These are phyloP conservation scores for Leccinum solheimii DNA, from an alignment of 1,284 basidiomycete species.

Conservation along the genomic window DNA sequence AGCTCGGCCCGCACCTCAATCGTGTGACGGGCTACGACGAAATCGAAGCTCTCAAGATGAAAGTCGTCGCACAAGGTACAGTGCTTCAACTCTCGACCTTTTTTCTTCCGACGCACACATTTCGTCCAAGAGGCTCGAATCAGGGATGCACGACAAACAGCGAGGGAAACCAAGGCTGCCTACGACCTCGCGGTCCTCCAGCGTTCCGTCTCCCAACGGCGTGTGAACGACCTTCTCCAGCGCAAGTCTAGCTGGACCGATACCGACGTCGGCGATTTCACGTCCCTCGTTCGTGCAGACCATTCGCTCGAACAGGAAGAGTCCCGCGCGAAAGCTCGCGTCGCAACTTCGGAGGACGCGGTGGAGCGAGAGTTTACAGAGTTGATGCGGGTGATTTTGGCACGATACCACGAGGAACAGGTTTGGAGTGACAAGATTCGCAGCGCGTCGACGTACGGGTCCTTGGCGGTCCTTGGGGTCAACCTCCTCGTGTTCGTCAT, in stretches of 20 bases:
- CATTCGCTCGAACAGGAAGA: slow-evolving; percentile 83
- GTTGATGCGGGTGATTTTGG: slow-evolving; percentile 83
- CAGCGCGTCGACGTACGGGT: slow-evolving; percentile 88
- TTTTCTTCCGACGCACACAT: background rate
- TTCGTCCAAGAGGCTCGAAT: slow-evolving; percentile 60
- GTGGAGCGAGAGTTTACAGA: slow-evolving; percentile 85
- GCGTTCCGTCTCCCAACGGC: slow-evolving; percentile 80
- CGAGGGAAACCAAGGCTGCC: slow-evolving; percentile 67
- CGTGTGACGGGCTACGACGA: slow-evolving; percentile 87
- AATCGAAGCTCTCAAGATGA: slow-evolving; percentile 79
- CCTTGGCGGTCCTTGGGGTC: slow-evolving; percentile 77
- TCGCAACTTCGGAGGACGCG: slow-evolving; percentile 67
- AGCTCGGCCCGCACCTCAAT: slow-evolving; percentile 79
- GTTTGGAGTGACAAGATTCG: slow-evolving; percentile 98
- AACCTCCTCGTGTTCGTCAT: slow-evolving; percentile 87
- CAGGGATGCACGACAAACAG: slow-evolving; percentile 55
- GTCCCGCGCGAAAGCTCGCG: slow-evolving; percentile 60
- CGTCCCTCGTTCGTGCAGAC: slow-evolving; percentile 82
- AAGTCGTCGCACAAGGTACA: slow-evolving; percentile 81
- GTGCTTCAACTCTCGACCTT: slow-evolving; percentile 16
- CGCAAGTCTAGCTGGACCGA: slow-evolving; percentile 89
- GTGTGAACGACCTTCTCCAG: slow-evolving; percentile 89
- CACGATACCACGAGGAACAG: slow-evolving; percentile 94
- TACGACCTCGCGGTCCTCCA: slow-evolving; percentile 75
- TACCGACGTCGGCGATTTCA: slow-evolving; percentile 80